Conservation (phyloP, 805 yeast species). For the Metschnikowia noctiluminum region DNA sequence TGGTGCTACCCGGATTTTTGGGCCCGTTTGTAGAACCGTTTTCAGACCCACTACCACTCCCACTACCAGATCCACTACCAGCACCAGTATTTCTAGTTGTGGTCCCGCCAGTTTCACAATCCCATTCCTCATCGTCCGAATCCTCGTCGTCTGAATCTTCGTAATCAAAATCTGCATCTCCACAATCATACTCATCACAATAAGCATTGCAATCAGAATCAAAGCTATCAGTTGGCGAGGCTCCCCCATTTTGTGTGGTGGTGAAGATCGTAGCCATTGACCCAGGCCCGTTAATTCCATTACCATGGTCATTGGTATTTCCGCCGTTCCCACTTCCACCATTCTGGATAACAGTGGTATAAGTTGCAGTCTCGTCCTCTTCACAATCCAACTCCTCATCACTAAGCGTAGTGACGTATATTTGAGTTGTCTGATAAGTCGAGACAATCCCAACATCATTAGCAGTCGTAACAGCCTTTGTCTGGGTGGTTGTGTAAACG, state of each 20-base stretch:
- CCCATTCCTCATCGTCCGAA: conserved; percentile 9
- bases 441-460: conserved; percentile 10
- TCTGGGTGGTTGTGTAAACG: conserved; percentile 11
- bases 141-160: conserved; percentile 17
- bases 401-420: conserved; percentile 11
- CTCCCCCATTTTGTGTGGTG: not conserved
- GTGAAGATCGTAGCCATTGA: conserved; percentile 7
- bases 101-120: conserved; percentile 1
- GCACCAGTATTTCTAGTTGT: not conserved
- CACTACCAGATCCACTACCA: not conserved
- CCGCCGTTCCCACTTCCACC: conserved; percentile 4
- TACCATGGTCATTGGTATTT: not conserved
- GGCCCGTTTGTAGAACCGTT: not conserved
- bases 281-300: conserved; percentile 5
- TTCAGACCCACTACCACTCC: not conserved
- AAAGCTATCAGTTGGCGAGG: conserved; percentile 8
- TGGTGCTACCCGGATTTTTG: conserved; percentile 4
- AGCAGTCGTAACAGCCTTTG: conserved; percentile 9
- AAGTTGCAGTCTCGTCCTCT: conserved; percentile 8
- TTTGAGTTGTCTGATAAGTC: conserved; percentile 13
- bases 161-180: conserved; percentile 18
- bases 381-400: conserved; percentile 14
- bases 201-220: conserved; percentile 16
- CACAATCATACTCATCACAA: conserved; percentile 17
- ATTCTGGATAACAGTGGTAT: conserved; percentile 3